Evolutionary conservation across 2,329 filamentous ascomycete genomes (phyloP), one percentile per base, ranked within the genome.

Genomic region (Talaromyces marneffei): DNA sequence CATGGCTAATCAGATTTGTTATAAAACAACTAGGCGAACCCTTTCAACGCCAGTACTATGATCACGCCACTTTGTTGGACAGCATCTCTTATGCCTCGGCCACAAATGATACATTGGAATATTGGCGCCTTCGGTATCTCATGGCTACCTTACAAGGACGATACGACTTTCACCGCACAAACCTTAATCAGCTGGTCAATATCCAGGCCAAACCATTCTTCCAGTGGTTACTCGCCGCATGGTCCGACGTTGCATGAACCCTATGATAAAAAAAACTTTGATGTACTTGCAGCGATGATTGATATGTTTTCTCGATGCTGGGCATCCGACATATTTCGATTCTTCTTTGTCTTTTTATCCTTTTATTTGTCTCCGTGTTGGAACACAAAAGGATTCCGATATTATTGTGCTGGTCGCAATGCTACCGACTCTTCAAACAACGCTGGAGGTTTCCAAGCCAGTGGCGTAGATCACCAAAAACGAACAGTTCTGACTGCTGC

Each of bases 101-200:
- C 5, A 63, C 75, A 78, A 37, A 71, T 73, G 63, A 74, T 72
- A 68, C 67, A 1, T 63, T 68, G 14, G 69, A 72, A 54, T 75
- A 78, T 62, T 70, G 72, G 61, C 76, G 77, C 4, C 67, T 88
- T 55, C 82, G 86, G 62, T 79, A 86, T 33, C 80, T 91, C 25
- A 78, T 89, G 39, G 87, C 86, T 33, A 91, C 88, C 0, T 84
- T 84, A 18, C 83, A 88, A 64, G 85, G 87, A 2, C 82, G 85
- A 9, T 91, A 89, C 68, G 84, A 87, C 64, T 88, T 89, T 66
- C 75, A 77, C 2, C 75, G 81, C 12, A 74, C 84, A 1, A 87
- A 85, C 63, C 74, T 91, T 59, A 89, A 89, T 70, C 76, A 78
- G 2, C 67, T 78, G 2, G 69, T 83, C 46, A 68, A 72, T 29